Base-by-base conservation (phyloP, 805 yeast genomes). In the Metahyphopichia silvanorum region DNA sequence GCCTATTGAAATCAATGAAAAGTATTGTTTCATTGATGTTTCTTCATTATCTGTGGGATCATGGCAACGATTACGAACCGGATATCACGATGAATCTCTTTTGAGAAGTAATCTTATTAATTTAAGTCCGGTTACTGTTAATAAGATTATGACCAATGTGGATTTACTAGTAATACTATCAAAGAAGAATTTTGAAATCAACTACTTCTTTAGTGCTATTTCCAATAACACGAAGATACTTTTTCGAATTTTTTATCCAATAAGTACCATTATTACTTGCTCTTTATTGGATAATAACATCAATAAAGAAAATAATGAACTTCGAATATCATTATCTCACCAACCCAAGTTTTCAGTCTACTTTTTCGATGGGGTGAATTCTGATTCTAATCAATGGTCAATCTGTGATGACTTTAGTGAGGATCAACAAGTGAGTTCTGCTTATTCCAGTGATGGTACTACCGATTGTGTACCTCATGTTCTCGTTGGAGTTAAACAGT, bases 391-490 rank as follows among this genome's bases (percentile, higher is more conserved):
- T 51, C 84, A 78, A 46, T 82, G 89, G 89, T 79, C 85, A 1
- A 79, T 82, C 16, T 83, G 91, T 56, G 91, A 82, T 37, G 94
- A 85, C 57, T 85, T 85, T 44, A 79, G 86, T 37, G 93, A 84
- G 47, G 89, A 86, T 10, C 87, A 82, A 47, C 91, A 84, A 51
- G 93, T 85, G 5, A 77, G 76, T 34, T 72, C 70, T 37, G 91
- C 93, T 0, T 77, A 65, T 49, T 69, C 71, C 12, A 74, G 70
- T 19, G 20, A 23, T 9, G 59, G 54, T 4, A 85, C 86, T 2
- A 66, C 77, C 3, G 71, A 73, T 14, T 7, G 9, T 6, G 65
- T 77, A 10, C 88, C 89, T 1, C 93, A 84, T 55, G 75, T 81
- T 2, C 57, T 83, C 24, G 79, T 76, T 16, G 93, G 91, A 1